Base-by-base conservation (phyloP, 2,329 filamentous ascomycete genomes). In the Ambrosiella xylebori region DNA sequence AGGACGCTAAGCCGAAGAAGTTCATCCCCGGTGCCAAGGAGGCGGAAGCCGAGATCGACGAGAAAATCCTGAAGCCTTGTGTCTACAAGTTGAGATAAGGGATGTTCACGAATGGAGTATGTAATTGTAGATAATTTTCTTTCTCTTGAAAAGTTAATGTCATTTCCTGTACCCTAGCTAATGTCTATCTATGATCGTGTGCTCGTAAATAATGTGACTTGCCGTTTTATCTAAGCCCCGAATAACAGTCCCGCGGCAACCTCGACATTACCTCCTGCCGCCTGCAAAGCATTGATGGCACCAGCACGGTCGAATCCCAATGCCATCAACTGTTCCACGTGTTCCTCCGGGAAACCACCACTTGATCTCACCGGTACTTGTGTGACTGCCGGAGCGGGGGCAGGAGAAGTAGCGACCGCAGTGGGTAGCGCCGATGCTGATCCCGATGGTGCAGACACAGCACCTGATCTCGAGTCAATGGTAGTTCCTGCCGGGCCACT, bases 401-500 rank as follows among this genome's bases (percentile, higher is more conserved):
- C 61, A 54, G 64, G 35, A 9, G 58, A 40, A 15, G 47, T 49
- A 38, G 60, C 58, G 49, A 70, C 63, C 2, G 61, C 59, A 7
- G 61, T 59, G 35, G 47, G 61, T 52, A 41, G 27, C 59, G 37
- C 49, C 13, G 17, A 19, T 2, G 36, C 19, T 9, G 56, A 15
- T 8, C 45, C 47, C 27, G 37, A 13, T 7, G 57, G 54, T 41
- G 45, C 54, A 61, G 61, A 79, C 19, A 93, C 80, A 35, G 85
- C 88, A 13, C 93, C 93, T 2, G 89, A 86, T 58, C 83, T 80
- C 54, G 85, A 84, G 49, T 91, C 91, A 62, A 97, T 88, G 54
- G 87, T 83, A 9, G 88, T 94, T n/a, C 90, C 91, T 44, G 85
- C 86, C 0, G 90, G 87, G 0, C 93, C 93, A 50, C 82, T 78